Evolutionary conservation across 305 asterid species (phyloP).

Genomic region (Stenogyne calaminthoides): DNA sequence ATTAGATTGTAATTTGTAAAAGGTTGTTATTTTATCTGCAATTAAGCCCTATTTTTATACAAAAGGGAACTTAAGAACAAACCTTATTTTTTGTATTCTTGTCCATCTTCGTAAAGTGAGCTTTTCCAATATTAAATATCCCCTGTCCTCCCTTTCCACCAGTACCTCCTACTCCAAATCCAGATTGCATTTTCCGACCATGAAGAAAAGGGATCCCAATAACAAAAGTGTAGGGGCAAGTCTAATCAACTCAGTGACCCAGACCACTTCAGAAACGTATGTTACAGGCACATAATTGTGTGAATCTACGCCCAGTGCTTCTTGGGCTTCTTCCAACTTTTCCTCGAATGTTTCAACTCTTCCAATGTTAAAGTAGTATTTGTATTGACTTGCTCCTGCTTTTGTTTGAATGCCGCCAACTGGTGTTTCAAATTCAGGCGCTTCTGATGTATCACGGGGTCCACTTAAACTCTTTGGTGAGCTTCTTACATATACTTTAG

Average conservation of each 20-base stretch:
- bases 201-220: constrained; percentile 57
- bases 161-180: constrained; percentile 78
- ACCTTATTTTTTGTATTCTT: constrained; percentile 90
- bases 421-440: constrained; percentile 42
- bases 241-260: constrained; percentile 69
- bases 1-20: no score
- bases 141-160: constrained; percentile 75
- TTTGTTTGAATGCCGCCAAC: constrained; percentile 28
- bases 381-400: constrained; percentile 49
- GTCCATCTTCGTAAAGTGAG: constrained; percentile 79
- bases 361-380: constrained; percentile 80
- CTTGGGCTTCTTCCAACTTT: constrained; percentile 90
- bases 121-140: constrained; percentile 83
- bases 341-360: constrained; percentile 89
- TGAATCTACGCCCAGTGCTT: constrained; percentile 73
- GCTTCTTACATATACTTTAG: constrained; percentile 72
- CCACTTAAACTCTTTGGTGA: constrained; percentile 44
- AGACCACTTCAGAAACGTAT: constrained; percentile 63
- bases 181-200: constrained; percentile 76
- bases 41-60: no score
- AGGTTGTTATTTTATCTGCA: no score
- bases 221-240: constrained; percentile 72
- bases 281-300: constrained; percentile 80
- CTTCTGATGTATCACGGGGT: constrained; percentile 34
- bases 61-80: constrained; percentile 19